Evolutionary conservation across 2,329 filamentous ascomycete species (phyloP), one percentile per base, ranked within the genome.

Genomic region (Metarhizium anisopliae): DNA sequence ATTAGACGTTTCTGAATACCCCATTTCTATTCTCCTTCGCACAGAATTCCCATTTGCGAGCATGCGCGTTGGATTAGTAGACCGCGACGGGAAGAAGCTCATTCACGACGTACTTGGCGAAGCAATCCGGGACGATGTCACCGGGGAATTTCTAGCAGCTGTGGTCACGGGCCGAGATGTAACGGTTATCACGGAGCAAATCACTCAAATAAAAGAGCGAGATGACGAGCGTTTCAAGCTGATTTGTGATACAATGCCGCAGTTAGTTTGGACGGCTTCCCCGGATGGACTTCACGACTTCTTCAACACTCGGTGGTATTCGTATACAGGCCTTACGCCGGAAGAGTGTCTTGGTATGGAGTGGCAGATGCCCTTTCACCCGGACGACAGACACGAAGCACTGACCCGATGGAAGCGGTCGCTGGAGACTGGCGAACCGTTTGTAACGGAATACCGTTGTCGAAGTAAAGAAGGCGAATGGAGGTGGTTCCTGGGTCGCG

Each of bases 401-500:
- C 63, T 65, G 2, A 74, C 74, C 49, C 72, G 75, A 55, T 92
- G 87, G 88, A 65, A 70, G 16, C 80, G 82, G 60, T 85, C 79
- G 8, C 70, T 91, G 2, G 68, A 68, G 3, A 90, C 86, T 0
- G 89, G 89, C 2, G 80, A 86, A 10, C 80, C 83, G 13, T 91
- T 87, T 62, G 75, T 76, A 43, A 84, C 81, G 0, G 87, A 93
- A 63, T 91, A 90, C 60, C 80, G 89, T 43, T 89, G 84, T 58
- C 78, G 73, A 52, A 83, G 78, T 56, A 80, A 79, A 52, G 79
- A 86, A 36, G 89, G 88, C 1, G 78, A 86, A 55, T 92, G 84
- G 82, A 78, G 87, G 54, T 93, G 89, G 89, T 90, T 91, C 77
- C 73, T 93, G 2, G 87, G 85, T 11, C 78, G 87, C 47, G 89